phyloP scores from a whole-genome alignment of 306 rosid genomes.

The Hylodesmum podocarpum region DNA sequence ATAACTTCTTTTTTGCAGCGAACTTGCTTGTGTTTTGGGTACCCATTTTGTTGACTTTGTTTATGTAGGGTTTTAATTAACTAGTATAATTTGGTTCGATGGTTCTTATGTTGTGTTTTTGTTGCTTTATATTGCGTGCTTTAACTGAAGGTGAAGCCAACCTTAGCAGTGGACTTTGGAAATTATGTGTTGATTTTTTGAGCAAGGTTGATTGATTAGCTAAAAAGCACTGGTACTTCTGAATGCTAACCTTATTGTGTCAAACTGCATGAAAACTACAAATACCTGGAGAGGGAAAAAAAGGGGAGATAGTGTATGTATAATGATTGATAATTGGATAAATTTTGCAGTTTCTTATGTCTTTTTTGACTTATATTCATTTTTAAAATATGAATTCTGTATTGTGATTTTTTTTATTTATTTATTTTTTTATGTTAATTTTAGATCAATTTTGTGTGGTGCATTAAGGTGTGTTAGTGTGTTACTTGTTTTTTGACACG shows the following conservation, averaged over 20 bases:
- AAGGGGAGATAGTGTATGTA: no score
- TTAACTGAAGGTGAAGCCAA: background rate
- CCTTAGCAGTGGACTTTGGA: background rate
- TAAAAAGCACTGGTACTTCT: background rate
- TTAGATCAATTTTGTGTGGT: background rate
- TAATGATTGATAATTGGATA: background rate
- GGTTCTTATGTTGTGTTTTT: background rate
- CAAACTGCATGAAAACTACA: background rate
- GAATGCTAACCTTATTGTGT: background rate
- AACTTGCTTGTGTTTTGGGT: background rate
- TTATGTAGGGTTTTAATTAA: background rate
- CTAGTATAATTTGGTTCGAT: background rate
- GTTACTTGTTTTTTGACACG: no score
- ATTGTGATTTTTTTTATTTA: background rate
- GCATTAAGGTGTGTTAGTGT: background rate
- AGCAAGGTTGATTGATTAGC: background rate
- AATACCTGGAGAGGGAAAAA: no score
- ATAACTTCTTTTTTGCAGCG: background rate
- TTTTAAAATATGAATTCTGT: background rate
- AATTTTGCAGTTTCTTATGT: background rate
- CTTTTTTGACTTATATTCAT: background rate
- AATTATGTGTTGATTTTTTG: background rate
- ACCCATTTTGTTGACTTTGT: background rate
- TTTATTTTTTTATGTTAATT: background rate
- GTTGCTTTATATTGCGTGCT: background rate